These are phyloP conservation scores for Verticillium klebahnii DNA, from an alignment of 2,329 filamentous ascomycete species.

Conservation along the genomic window DNA sequence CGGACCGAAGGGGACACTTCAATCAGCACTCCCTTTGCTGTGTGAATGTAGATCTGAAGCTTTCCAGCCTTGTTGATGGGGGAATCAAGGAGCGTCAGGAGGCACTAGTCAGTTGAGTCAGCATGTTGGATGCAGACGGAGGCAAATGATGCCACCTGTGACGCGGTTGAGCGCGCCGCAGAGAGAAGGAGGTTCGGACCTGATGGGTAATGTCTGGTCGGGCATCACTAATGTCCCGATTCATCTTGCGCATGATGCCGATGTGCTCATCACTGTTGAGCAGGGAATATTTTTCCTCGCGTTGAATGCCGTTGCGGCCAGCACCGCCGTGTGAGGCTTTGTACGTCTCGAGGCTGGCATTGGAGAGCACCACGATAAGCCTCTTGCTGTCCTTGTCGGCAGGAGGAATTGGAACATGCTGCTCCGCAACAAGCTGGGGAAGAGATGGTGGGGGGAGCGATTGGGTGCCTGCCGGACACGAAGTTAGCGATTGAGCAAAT, in stretches of 20 bases:
- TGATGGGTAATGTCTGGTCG: constrained; percentile 97
- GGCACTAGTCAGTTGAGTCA: constrained; percentile 61
- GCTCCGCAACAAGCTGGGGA: constrained; percentile 89
- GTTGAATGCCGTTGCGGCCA: constrained; percentile 58
- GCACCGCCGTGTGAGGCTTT: constrained; percentile 75
- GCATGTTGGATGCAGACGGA: constrained; percentile 40
- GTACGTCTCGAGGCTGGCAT: constrained; percentile 97
- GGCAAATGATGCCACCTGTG: constrained; percentile 6
- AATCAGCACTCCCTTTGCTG: constrained; percentile 93
- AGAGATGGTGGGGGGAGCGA: constrained; percentile 89
- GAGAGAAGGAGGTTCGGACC: constrained; percentile 50
- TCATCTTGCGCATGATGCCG: constrained; percentile 99
- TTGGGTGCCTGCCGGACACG: constrained; percentile 67
- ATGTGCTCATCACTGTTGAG: constrained; percentile 99
- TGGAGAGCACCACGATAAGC: constrained; percentile 92
- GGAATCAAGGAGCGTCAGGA: constrained; percentile 93
- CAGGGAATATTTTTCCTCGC: constrained; percentile 94
- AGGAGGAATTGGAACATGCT: constrained; percentile 76
- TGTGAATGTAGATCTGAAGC: constrained; percentile 98
- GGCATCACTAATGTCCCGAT: constrained; percentile 95
- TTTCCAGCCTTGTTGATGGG: constrained; percentile 98
- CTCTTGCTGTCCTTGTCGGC: constrained; percentile 88
- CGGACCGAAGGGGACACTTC: constrained; percentile 97
- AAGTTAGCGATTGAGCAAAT: constrained; percentile 11
- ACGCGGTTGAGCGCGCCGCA: constrained; percentile 1